These are phyloP conservation scores for Candida insectalens DNA, from an alignment of 805 yeast species.

Conservation along the genomic window DNA sequence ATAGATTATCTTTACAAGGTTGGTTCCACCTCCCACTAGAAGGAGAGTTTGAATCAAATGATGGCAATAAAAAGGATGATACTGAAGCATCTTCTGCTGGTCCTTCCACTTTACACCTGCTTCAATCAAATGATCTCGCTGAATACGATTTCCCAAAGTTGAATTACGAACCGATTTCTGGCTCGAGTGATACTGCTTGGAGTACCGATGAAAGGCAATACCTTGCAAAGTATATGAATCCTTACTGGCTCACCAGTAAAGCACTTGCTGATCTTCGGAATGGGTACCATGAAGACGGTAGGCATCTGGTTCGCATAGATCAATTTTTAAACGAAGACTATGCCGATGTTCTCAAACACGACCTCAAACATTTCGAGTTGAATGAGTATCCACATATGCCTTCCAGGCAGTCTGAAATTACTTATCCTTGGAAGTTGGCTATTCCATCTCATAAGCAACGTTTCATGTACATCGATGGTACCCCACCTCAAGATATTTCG, in stretches of 20 bases:
- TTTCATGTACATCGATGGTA: slow-evolving; percentile 73
- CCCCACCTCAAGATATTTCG: slow-evolving; percentile 24
- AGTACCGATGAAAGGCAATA: slow-evolving; percentile 35
- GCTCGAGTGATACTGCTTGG: slow-evolving; percentile 10
- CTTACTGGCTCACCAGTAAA: slow-evolving; percentile 32
- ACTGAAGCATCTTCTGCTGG: slow-evolving; percentile 63
- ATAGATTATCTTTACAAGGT: slow-evolving; percentile 88
- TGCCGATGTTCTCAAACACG: slow-evolving; percentile 34
- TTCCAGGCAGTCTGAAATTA: slow-evolving; percentile 39
- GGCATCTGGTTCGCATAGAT: slow-evolving; percentile 55
- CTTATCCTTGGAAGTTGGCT: slow-evolving; percentile 80
- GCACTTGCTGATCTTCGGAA: slow-evolving; percentile 34
- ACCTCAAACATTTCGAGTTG: slow-evolving; percentile 50
- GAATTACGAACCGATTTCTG: slow-evolving; percentile 17
- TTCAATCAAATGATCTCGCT: slow-evolving; percentile 66
- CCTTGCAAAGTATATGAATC: slow-evolving; percentile 46
- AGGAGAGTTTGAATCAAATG: too few relatives aligned
- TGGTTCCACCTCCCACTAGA: slow-evolving; percentile 98
- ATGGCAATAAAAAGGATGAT: slow-evolving; percentile 81
- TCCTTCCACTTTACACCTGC: slow-evolving; percentile 73
- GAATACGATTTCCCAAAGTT: slow-evolving; percentile 79
- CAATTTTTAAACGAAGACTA: slow-evolving; percentile 51
- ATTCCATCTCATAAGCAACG: slow-evolving; percentile 92
- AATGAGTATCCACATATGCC: slow-evolving; percentile 48
- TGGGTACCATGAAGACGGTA: slow-evolving; percentile 57